Percentiles rank a stretch among this genome's conserved stretches.
Conservation (phyloP, 1,139 yeast species). For the Saccharomycopsis phalli region DNA sequence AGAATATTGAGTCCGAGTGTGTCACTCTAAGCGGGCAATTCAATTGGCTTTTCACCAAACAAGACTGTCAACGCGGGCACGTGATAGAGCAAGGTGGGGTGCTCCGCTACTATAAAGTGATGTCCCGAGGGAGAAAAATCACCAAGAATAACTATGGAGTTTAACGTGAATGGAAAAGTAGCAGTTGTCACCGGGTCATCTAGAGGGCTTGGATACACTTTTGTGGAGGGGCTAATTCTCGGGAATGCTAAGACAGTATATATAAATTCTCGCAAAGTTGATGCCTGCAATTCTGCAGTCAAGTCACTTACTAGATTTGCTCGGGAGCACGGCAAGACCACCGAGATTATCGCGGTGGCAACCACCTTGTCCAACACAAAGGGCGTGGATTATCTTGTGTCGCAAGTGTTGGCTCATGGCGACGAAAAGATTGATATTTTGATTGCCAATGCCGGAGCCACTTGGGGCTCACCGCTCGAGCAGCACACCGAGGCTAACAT, state of each 20-base stretch:
- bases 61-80: background rate
- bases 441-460: slow-evolving; percentile 74
- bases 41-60: no score
- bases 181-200: slow-evolving; percentile 78
- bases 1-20: no score
- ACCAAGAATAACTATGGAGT: slow-evolving; percentile 21
- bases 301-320: slow-evolving; percentile 36
- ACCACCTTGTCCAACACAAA: slow-evolving; percentile 49
- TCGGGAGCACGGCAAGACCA: slow-evolving; percentile 20
- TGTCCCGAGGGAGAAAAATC: background rate
- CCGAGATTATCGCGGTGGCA: slow-evolving; percentile 45
- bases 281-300: slow-evolving; percentile 58
- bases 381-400: slow-evolving; percentile 41
- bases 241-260: slow-evolving; percentile 59
- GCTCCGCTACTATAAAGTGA: background rate
- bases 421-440: slow-evolving; percentile 46
- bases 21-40: no score
- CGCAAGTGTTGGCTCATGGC: slow-evolving; percentile 34
- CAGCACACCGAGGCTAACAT: slow-evolving; percentile 56
- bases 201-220: slow-evolving; percentile 62
- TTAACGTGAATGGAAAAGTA: slow-evolving; percentile 50
- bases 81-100: background rate
- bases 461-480: slow-evolving; percentile 66
- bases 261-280: slow-evolving; percentile 57
- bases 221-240: slow-evolving; percentile 56